Evolutionary conservation across 1,139 yeast species (phyloP), one percentile per base, ranked within the genome.

Genomic region (Hemisphaericaspora lyxosophila): DNA sequence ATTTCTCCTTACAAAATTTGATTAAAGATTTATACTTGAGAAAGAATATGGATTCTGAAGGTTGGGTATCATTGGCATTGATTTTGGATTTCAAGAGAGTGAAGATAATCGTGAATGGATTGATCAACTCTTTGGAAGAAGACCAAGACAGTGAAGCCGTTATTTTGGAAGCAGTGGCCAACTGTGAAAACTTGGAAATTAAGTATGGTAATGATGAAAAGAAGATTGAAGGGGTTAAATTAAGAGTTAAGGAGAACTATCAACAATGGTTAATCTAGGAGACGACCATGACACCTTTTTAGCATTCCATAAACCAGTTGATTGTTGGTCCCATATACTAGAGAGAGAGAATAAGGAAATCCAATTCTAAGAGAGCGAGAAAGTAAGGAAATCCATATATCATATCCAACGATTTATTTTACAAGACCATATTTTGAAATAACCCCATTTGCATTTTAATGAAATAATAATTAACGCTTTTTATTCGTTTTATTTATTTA

Each of bases 1-100:
- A 92, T 62, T 85, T 92, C 62, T 83, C 94, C 19, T 74, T 83
- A 40, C 96, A 89, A 53, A 92, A 92, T 64, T 73, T 92, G 61
- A 73, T 86, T 51, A 85, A 86, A 64, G 96, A 88, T 60, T 67
- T 85, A 42, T 87, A 64, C 58, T 70, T 88, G 57, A 78, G 96
- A 60, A 78, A 79, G 51, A 86, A 83, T 54, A 87, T 88, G 95
- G 81, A 83, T 62, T 39, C 48, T 12, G 72, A 79, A 44, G 96
- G 96, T 23, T 82, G 82, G 74, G 75, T 88, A 39, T 78, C 82
- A 26, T 64, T 88, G 47, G 54, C 60, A 7, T 73, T 81, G 42
- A 72, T 88, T 49, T 81, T 88, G 45, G 69, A 73, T 45, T 88
- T 88, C 61, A 80, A 83, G 69, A 75, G 96, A 55, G 82, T 88